phyloP scores from a whole-genome alignment of 2,329 filamentous ascomycete species.

The Fusarium lateritium region DNA sequence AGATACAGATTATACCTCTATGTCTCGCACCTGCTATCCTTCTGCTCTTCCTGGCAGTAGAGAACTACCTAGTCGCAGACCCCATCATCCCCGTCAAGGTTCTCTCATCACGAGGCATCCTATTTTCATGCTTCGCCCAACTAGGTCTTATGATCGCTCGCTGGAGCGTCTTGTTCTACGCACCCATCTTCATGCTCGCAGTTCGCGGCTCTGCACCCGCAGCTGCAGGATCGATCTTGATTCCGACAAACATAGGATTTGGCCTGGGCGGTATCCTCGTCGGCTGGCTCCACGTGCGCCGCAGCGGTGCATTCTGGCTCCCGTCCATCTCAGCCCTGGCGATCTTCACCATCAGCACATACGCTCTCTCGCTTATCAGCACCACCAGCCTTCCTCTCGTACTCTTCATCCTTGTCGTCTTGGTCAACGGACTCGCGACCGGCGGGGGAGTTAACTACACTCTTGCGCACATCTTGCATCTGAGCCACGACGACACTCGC shows the following conservation, averaged over 20 bases:
- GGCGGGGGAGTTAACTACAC: slow-evolving; percentile 85
- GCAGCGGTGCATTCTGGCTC: slow-evolving; percentile 80
- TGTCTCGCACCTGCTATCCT: slow-evolving; percentile 68
- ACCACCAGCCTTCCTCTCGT: slow-evolving; percentile 65
- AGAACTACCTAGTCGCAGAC: slow-evolving; percentile 73
- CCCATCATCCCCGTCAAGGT: slow-evolving; percentile 83
- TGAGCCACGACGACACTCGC: slow-evolving; percentile 76
- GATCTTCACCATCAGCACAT: slow-evolving; percentile 73
- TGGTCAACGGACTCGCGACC: slow-evolving; percentile 79
- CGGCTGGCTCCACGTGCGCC: slow-evolving; percentile 82
- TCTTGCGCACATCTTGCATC: slow-evolving; percentile 82
- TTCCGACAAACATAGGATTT: slow-evolving; percentile 87
- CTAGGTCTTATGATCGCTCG: slow-evolving; percentile 85
- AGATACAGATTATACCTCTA: slow-evolving; percentile 72
- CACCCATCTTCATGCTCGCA: slow-evolving; percentile 83
- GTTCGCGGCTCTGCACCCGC: slow-evolving; percentile 79
- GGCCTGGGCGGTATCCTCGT: slow-evolving; percentile 80
- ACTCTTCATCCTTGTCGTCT: slow-evolving; percentile 72
- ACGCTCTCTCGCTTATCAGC: slow-evolving; percentile 69
- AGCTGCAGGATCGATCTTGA: slow-evolving; percentile 79
- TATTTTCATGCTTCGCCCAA: slow-evolving; percentile 81
- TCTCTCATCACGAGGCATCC: slow-evolving; percentile 77
- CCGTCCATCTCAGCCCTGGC: slow-evolving; percentile 72
- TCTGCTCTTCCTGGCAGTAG: slow-evolving; percentile 71
- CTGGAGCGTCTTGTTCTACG: slow-evolving; percentile 86